A percentile compares a stretch with the other conserved stretches of the same genome.
Evolutionary conservation across 2,329 filamentous ascomycete species (phyloP).

Genomic region (Clarireedia paspali): DNA sequence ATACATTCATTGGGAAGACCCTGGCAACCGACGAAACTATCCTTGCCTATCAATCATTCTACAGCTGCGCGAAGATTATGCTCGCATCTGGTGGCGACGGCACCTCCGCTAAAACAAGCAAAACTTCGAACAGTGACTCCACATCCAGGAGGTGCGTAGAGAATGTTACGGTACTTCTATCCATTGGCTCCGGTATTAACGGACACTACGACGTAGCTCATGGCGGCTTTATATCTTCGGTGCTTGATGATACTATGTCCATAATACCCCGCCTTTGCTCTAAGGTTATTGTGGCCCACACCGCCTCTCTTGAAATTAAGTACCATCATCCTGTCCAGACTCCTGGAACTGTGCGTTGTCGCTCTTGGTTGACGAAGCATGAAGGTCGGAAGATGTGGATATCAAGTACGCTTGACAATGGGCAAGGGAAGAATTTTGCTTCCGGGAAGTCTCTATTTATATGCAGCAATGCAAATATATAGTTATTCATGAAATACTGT

Average conservation of each 20-base stretch:
- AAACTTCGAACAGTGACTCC: background rate
- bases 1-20: background rate
- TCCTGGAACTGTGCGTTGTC: background rate
- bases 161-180: background rate
- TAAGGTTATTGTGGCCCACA: background rate
- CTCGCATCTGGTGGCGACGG: background rate
- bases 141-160: background rate
- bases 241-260: background rate
- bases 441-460: background rate
- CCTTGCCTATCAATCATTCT: background rate
- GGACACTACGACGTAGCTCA: background rate
- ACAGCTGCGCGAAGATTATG: background rate
- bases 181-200: background rate
- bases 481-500: background rate
- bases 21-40: background rate
- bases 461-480: background rate
- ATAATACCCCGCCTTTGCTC: background rate
- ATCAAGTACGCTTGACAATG: background rate
- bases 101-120: background rate
- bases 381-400: background rate
- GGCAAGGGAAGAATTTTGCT: background rate
- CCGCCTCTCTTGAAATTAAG: background rate
- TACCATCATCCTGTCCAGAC: background rate
- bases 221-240: background rate
- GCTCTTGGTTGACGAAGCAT: background rate